phyloP scores from a whole-genome alignment of 108 stramenopile species.

The Pseudonitzschia pungens region DNA sequence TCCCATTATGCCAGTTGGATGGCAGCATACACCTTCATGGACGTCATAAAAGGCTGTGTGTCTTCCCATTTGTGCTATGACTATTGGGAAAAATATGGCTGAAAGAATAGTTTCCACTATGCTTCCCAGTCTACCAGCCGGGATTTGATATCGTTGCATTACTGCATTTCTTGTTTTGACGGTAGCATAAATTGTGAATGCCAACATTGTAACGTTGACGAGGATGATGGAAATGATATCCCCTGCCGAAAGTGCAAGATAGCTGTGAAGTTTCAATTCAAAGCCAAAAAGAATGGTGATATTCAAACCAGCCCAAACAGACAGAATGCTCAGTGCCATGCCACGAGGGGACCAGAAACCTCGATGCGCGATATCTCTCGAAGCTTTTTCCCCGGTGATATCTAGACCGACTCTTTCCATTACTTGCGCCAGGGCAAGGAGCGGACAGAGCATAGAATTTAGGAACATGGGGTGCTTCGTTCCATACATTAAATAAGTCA shows the following conservation, averaged over 20 bases:
- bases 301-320: slow-evolving; percentile 69
- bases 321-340: slow-evolving; percentile 53
- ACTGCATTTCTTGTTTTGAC: slow-evolving; percentile 54
- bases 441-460: slow-evolving; percentile 63
- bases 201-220: slow-evolving; percentile 48
- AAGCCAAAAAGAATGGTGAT: slow-evolving; percentile 44
- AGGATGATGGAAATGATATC: slow-evolving; percentile 45
- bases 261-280: slow-evolving; percentile 37
- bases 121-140: slow-evolving; percentile 37
- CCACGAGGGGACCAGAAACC: slow-evolving; percentile 49
- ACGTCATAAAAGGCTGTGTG: slow-evolving; percentile 75
- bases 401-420: slow-evolving; percentile 69
- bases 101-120: slow-evolving; percentile 49
- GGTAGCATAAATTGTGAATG: slow-evolving; percentile 52
- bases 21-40: slow-evolving; percentile 42
- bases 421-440: slow-evolving; percentile 72
- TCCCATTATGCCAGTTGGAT: slow-evolving; percentile 31
- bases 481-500: slow-evolving; percentile 51
- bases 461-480: slow-evolving; percentile 61
- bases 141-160: slow-evolving; percentile 66
- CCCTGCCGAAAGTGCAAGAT: slow-evolving; percentile 35
- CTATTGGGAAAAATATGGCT: slow-evolving; percentile 64
- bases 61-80: slow-evolving; percentile 76
- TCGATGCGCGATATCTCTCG: slow-evolving; percentile 29
- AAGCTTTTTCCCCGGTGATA: slow-evolving; percentile 51